These are phyloP conservation scores for Clarireedia paspali DNA, from an alignment of 2,329 filamentous ascomycete genomes.

Conservation along the genomic window DNA sequence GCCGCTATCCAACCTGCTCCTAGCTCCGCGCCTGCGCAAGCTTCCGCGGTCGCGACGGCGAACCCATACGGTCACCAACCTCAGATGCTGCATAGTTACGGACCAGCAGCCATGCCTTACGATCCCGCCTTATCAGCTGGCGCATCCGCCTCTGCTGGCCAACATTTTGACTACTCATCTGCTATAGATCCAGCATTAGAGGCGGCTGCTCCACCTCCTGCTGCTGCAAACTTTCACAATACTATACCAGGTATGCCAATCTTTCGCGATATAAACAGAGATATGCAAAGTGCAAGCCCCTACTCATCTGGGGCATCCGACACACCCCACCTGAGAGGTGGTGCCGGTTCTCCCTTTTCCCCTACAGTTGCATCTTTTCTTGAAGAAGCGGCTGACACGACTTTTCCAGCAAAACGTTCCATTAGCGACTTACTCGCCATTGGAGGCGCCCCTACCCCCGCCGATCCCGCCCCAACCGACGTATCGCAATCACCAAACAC, in stretches of 20 bases:
- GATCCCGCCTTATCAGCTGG: conserved; percentile 32
- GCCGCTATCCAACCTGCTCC: conserved; percentile 66
- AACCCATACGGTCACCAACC: conserved; percentile 41
- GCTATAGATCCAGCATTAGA: conserved; percentile 63
- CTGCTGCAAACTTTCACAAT: conserved; percentile 17
- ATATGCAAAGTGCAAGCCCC: conserved; percentile 29
- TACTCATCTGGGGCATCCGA: conserved; percentile 32
- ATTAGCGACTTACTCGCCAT: conserved; percentile 64
- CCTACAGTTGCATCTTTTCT: conserved; percentile 25
- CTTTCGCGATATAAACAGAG: conserved; percentile 26
- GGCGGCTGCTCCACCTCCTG: conserved; percentile 30
- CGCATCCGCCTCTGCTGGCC: conserved; percentile 36
- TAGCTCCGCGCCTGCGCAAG: conserved; percentile 32
- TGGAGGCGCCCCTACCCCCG: conserved; percentile 51
- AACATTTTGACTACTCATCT: conserved; percentile 48
- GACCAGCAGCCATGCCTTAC: conserved; percentile 21
- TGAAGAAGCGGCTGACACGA: conserved; percentile 37
- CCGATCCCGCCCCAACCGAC: conserved; percentile 38
- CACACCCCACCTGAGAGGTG: conserved; percentile 43
- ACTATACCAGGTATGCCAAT: conserved; percentile 26
- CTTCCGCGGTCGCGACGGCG: conserved; percentile 22
- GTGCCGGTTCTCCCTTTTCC: conserved; percentile 34
- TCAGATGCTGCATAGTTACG: conserved; percentile 38
- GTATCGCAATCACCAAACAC: conserved; percentile 36
- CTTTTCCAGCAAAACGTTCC: conserved; percentile 52